Conservation (phyloP, 345 rosid genomes). For the Eucalyptus tenuipes region DNA sequence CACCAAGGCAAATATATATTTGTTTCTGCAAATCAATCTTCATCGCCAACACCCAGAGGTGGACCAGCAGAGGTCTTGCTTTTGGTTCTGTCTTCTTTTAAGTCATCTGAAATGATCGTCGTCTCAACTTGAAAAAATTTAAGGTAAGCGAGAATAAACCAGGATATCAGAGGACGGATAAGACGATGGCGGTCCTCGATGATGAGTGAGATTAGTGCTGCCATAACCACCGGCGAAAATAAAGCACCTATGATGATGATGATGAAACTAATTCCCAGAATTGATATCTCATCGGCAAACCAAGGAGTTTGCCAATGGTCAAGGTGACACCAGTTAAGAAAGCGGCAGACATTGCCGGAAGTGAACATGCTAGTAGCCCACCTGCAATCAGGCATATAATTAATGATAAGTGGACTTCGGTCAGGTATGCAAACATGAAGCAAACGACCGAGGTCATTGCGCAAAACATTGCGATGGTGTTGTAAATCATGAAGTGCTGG, state of each 20-base stretch:
- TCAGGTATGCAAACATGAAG: not conserved
- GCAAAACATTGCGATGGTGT: not conserved
- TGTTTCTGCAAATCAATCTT: too few species aligned
- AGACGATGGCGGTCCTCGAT: too few species aligned
- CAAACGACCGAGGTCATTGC: not conserved
- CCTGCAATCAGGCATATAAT: accelerated
- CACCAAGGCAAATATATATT: too few species aligned
- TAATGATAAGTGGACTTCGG: accelerated
- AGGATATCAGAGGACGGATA: not conserved
- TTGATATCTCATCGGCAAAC: not conserved
- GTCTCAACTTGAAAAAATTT: accelerated
- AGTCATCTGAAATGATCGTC: too few species aligned
- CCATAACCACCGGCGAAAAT: too few species aligned
- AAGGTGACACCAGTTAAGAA: not conserved
- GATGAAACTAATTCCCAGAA: not conserved
- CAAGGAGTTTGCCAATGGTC: not conserved
- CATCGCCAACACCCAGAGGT: not conserved
- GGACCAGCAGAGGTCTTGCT: not conserved
- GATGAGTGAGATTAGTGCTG: too few species aligned
- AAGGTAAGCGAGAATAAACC: accelerated
- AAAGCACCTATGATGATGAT: not conserved
- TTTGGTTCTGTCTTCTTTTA: too few species aligned
- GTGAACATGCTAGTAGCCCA: not conserved
- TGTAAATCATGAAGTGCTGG: not conserved
- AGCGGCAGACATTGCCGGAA: not conserved